Evolutionary conservation across 192 early-diverging fungal species (phyloP).

Genomic region (Diversispora eburnea): DNA sequence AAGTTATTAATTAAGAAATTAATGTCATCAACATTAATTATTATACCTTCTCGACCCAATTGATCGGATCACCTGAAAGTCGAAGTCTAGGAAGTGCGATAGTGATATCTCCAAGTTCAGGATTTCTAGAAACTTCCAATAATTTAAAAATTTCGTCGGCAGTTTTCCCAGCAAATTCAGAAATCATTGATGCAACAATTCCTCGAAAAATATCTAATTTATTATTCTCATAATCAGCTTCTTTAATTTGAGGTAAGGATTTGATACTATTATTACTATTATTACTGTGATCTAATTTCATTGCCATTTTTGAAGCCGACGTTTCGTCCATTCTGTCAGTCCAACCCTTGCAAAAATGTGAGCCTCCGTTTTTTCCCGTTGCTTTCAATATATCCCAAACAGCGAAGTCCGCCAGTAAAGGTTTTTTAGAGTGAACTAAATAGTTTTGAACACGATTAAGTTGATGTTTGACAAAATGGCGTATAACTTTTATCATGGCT

Average conservation of each 20-base stretch:
- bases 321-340: too few relatives aligned
- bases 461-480: too few relatives aligned
- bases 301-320: too few relatives aligned
- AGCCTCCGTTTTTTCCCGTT: too few relatives aligned
- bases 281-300: too few relatives aligned
- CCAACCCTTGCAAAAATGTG: too few relatives aligned
- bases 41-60: constrained; percentile 43
- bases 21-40: not conserved
- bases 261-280: too few relatives aligned
- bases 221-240: constrained; percentile 46
- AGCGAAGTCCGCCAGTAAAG: too few relatives aligned
- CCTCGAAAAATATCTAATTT: constrained; percentile 63
- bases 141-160: constrained; percentile 49
- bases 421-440: too few relatives aligned
- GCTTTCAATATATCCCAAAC: too few relatives aligned
- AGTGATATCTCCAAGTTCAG: constrained; percentile 67
- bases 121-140: constrained; percentile 57
- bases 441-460: too few relatives aligned
- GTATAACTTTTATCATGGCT: too few relatives aligned
- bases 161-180: constrained; percentile 46
- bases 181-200: constrained; percentile 56
- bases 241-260: constrained; percentile 32
- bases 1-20: not conserved
- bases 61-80: constrained; percentile 66
- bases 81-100: constrained; percentile 65